These are phyloP conservation scores for Hypoxylon sp. DNA, from an alignment of 2,329 filamentous ascomycete genomes.

Conservation along the genomic window DNA sequence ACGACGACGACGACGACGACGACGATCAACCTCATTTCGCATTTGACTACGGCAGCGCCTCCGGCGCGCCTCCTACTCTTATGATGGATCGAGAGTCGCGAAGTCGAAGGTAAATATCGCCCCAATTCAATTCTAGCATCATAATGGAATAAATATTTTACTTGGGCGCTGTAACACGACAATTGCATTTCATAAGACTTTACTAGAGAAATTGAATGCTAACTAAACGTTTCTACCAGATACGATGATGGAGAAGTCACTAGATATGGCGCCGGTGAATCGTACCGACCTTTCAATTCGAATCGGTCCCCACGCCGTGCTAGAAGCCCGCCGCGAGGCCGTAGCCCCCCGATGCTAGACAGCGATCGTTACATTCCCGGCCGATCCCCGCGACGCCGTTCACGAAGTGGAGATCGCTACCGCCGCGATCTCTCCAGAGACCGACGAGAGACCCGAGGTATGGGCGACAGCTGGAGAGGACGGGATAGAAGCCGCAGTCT, in stretches of 20 bases:
- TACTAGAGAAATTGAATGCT: slow-evolving; percentile 1
- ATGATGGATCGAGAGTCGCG: slow-evolving; percentile 54
- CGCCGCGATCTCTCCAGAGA: slow-evolving; percentile 58
- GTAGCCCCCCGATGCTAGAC: slow-evolving; percentile 56
- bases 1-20: too few species aligned
- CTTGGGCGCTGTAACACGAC: neutral
- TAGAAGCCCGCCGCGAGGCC: slow-evolving; percentile 53
- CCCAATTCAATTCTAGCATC: neutral
- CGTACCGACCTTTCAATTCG: slow-evolving; percentile 71
- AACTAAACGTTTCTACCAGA: slow-evolving; percentile 53
- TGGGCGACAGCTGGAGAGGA: slow-evolving; percentile 58
- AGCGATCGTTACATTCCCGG: slow-evolving; percentile 62
- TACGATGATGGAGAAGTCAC: slow-evolving; percentile 75
- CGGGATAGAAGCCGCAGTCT: slow-evolving; percentile 59
- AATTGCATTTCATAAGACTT: neutral
- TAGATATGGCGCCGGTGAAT: slow-evolving; percentile 73
- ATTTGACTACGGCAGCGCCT: neutral
- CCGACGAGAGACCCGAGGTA: slow-evolving; percentile 42
- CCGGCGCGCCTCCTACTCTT: neutral
- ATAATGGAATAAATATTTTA: neutral
- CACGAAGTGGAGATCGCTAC: slow-evolving; percentile 60
- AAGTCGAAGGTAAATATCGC: slow-evolving; percentile 51
- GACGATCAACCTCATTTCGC: neutral
- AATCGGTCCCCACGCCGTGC: slow-evolving; percentile 63
- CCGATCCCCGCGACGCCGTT: slow-evolving; percentile 60